Percentiles rank a stretch among this genome's conserved stretches.
Conservation (phyloP, 768 basidiomycete genomes). For the Heimioporus sp. region DNA sequence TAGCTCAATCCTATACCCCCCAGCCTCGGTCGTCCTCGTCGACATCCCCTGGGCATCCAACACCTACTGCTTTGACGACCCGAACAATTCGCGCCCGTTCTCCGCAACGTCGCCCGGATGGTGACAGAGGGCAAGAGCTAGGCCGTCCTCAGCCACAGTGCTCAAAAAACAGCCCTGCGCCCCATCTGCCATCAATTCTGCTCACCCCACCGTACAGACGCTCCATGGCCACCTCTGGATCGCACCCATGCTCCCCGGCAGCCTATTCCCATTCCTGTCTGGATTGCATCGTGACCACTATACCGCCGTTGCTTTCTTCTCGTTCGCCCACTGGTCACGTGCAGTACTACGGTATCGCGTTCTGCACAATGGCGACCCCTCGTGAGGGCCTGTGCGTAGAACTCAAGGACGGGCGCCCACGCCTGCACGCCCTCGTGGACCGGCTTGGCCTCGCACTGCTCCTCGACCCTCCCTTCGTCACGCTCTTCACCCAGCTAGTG, state of each 20-base stretch:
- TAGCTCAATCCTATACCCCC: slow-evolving; percentile 2
- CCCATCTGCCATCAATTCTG: background rate
- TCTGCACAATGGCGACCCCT: slow-evolving; percentile 82
- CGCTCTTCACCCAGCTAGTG: slow-evolving; percentile 67
- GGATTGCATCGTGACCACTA: slow-evolving; percentile 44
- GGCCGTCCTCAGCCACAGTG: slow-evolving; percentile 70
- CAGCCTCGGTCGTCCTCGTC: slow-evolving; percentile 20
- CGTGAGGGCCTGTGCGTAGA: slow-evolving; percentile 67
- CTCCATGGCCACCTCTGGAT: slow-evolving; percentile 73
- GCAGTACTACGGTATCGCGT: slow-evolving; percentile 80
- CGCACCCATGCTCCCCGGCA: slow-evolving; percentile 61
- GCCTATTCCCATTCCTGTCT: slow-evolving; percentile 74
- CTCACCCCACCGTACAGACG: slow-evolving; percentile 49
- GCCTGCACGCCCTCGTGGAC: no score
- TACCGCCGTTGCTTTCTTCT: slow-evolving; percentile 52
- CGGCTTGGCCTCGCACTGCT: slow-evolving; percentile 55
- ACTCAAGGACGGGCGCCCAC: slow-evolving; percentile 39
- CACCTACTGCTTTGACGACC: slow-evolving; percentile 59
- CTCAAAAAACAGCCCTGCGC: slow-evolving; percentile 54
- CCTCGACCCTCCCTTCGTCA: slow-evolving; percentile 81
- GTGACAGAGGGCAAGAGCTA: slow-evolving; percentile 64
- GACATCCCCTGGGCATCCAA: slow-evolving; percentile 45
- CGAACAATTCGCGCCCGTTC: slow-evolving; percentile 45
- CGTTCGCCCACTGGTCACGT: slow-evolving; percentile 62
- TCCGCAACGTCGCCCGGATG: slow-evolving; percentile 57